Base-by-base conservation (phyloP, 352 stramenopile genomes). In the Phytophthora pinifolia region DNA sequence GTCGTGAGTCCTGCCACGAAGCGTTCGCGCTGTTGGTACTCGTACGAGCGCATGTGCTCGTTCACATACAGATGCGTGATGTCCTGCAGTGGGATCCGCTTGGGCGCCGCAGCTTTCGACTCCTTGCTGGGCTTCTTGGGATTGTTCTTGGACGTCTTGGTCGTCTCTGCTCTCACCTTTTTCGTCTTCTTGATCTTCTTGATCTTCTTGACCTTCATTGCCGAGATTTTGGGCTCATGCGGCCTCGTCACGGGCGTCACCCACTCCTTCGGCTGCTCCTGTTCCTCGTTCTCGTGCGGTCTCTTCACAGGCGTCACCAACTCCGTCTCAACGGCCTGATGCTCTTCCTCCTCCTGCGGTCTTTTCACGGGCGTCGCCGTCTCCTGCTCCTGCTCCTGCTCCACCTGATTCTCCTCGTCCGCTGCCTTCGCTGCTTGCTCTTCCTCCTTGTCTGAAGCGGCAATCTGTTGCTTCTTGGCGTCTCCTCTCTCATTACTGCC, bases 31-130 rank as follows among this genome's bases (percentile, higher is more conserved):
- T 48, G 62, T 8, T 52, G 52, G 18, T 29, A 42, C 25, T 55
- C 66, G 38, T 55, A 54, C 46, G 35, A 50, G 35, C 46, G 57
- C 27, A 17, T 27, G 12, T 59, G 64, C 37, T 78, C 62, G 57
- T 74, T 70, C 51, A 84, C 65, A 37, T 79, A 89, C 22, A 87
- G 52, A 57, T 87, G 76, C 15, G 76, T 87, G 48, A 89, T 87
- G 48, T 89, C 79, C 34, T 80, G 71, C 52, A 89, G 54, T 31
- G 79, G 79, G 14, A 67, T 59, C 2, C 79, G 72, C 56, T 72
- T 75, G 33, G 55, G 60, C 9, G 55, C 48, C 46, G 62, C 25
- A 48, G 41, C 60, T 55, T 74, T 74, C 7, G 57, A 39, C 17
- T 60, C 38, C 13, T 68, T 59, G 3, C 45, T 33, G 1, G 33